A percentile compares a stretch with the other conserved stretches of the same genome.
These are phyloP conservation scores for Ziziphus jujuba DNA, from an alignment of 306 rosid species.

Conservation along the genomic window DNA sequence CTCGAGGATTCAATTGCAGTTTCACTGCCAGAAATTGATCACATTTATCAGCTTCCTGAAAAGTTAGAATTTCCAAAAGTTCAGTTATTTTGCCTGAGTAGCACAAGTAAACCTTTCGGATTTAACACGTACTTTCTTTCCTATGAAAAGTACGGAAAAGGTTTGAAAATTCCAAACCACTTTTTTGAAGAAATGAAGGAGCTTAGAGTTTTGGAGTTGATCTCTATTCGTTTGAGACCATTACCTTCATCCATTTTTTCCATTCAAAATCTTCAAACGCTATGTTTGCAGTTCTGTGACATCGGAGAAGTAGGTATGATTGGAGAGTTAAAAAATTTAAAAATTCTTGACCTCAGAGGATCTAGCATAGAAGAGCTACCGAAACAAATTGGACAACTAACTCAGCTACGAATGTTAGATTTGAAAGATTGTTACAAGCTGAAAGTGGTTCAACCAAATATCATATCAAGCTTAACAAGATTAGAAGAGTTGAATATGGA, in stretches of 20 bases:
- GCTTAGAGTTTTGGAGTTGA: conserved; percentile 27
- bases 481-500: conserved; percentile 46
- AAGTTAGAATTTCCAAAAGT: neutral
- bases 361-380: conserved; percentile 38
- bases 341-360: conserved; percentile 37
- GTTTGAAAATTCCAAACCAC: conserved; percentile 1
- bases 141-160: too few species aligned
- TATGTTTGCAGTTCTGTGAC: conserved; percentile 28
- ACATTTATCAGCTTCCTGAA: neutral
- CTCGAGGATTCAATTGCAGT: neutral
- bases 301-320: conserved; percentile 27
- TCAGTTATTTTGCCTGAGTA: too few species aligned
- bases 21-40: neutral
- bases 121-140: too few species aligned
- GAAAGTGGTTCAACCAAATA: conserved; percentile 22
- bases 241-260: conserved; percentile 15
- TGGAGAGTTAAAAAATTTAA: conserved; percentile 34
- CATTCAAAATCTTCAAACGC: conserved; percentile 20
- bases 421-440: conserved; percentile 37
- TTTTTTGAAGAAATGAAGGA: conserved; percentile 14
- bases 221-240: fast-evolving
- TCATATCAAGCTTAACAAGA: conserved; percentile 28
- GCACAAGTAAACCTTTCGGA: too few species aligned
- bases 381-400: conserved; percentile 24
- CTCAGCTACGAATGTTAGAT: conserved; percentile 37